phyloP scores from a whole-genome alignment of 257 asterid genomes.

The Solanum megistacrolobum region DNA sequence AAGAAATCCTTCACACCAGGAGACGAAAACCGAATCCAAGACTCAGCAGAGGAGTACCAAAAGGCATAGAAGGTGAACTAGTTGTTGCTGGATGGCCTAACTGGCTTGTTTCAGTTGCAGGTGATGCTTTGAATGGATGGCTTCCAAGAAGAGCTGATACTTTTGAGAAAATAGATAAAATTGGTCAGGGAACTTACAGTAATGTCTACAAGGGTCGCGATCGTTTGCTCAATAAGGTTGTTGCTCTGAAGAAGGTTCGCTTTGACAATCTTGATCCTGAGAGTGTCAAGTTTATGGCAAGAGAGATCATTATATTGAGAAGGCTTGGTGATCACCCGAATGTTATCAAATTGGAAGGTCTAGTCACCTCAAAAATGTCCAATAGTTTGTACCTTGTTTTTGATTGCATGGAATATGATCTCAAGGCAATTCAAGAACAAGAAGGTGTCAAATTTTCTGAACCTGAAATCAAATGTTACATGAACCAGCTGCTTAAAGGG shows the following conservation, averaged over 20 bases:
- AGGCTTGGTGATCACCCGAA: not conserved
- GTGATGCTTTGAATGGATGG: not conserved
- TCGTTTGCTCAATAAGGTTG: not conserved
- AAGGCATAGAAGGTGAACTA: not conserved
- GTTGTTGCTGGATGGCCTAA: not conserved
- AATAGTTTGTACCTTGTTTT: not conserved
- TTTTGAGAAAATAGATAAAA: not conserved
- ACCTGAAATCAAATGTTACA: not conserved
- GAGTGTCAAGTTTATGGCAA: not conserved
- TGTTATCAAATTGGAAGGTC: not conserved
- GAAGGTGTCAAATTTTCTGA: not conserved
- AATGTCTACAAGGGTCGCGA: not conserved
- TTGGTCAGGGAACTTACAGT: not conserved
- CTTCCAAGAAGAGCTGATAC: not conserved
- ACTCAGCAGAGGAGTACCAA: not conserved
- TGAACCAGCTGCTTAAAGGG: not conserved
- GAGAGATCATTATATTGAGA: not conserved
- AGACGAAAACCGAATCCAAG: not conserved
- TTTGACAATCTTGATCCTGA: not conserved
- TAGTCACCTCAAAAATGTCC: not conserved
- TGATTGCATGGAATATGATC: not conserved
- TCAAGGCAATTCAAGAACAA: not conserved
- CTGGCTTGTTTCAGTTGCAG: not conserved
- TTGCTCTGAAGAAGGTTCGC: not conserved
- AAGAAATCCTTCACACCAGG: not conserved